Percentiles rank a stretch among this genome's conserved stretches.
Conservation (phyloP, 78 protist species). For the Dictyostelium brefeldianum region DNA sequence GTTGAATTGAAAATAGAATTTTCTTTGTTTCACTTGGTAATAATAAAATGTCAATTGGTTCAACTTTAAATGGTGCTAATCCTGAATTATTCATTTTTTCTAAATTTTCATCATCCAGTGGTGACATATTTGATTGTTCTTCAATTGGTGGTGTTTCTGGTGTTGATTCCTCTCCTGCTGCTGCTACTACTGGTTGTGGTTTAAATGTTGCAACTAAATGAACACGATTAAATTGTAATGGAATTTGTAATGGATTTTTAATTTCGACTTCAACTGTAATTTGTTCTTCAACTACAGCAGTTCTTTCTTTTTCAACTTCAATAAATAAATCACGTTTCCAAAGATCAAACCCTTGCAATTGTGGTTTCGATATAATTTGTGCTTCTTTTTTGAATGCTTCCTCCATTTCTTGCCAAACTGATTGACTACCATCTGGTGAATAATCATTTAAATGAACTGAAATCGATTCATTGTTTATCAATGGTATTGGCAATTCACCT, state of each 20-base stretch:
- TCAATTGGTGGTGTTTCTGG: neutral
- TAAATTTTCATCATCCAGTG: constrained; percentile 42
- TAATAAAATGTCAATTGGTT: constrained; percentile 37
- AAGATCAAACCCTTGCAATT: constrained; percentile 72
- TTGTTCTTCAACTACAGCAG: constrained; percentile 65
- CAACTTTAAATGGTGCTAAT: constrained; percentile 53
- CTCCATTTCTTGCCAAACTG: constrained; percentile 74
- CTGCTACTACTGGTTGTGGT: neutral
- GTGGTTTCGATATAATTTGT: constrained; percentile 37
- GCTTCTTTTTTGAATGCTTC: constrained; percentile 77
- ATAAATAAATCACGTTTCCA: constrained; percentile 47
- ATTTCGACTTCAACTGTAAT: constrained; percentile 64
- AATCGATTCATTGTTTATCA: constrained; percentile 26
- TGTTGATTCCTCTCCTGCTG: neutral
- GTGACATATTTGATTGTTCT: constrained; percentile 79
- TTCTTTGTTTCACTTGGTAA: constrained; percentile 64
- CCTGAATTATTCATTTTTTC: constrained; percentile 20
- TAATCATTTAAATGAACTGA: constrained; percentile 40
- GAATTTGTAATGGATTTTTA: constrained; percentile 69
- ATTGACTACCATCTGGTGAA: constrained; percentile 35
- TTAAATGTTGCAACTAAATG: constrained; percentile 68
- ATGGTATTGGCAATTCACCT: constrained; percentile 64
- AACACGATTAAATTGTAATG: constrained; percentile 73
- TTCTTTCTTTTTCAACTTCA: constrained; percentile 70
- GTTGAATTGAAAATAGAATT: constrained; percentile 37